Conservation (phyloP, 2,329 filamentous ascomycete species). For the Chrysosporium keratinophilum region DNA sequence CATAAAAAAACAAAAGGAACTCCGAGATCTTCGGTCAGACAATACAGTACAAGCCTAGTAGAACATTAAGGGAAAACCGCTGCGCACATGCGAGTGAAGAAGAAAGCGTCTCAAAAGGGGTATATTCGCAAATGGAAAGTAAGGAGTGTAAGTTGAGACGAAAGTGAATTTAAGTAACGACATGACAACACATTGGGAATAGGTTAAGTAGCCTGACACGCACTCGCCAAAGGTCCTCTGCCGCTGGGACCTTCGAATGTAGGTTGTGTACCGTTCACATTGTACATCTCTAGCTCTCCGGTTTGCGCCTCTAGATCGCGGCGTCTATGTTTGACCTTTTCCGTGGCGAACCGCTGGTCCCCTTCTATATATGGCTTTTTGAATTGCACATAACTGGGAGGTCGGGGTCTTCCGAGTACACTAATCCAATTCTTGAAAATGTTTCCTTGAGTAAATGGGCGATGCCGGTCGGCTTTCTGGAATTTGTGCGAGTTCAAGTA, state of each 20-base stretch:
- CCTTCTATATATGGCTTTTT: constrained; percentile 66
- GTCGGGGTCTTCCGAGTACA: constrained; percentile 71
- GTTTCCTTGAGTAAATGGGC: constrained; percentile 74
- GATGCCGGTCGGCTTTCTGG: constrained; percentile 76
- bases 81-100: not conserved
- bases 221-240: constrained; percentile 7
- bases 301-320: constrained; percentile 43
- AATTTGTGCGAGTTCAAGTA: constrained; percentile 97
- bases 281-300: constrained; percentile 62
- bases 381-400: constrained; percentile 82
- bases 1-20: not conserved
- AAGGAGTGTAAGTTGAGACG: not conserved
- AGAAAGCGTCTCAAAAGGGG: not conserved
- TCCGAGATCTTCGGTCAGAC: not conserved
- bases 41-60: too few species aligned
- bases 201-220: constrained; percentile 5
- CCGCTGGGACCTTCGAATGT: constrained; percentile 12
- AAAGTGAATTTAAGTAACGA: too few species aligned
- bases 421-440: constrained; percentile 67
- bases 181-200: not conserved
- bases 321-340: constrained; percentile 44
- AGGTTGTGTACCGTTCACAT: constrained; percentile 31
- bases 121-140: not conserved
- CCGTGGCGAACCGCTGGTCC: constrained; percentile 68
- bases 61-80: not conserved